Evolutionary conservation across 2,329 filamentous ascomycete genomes (phyloP), one percentile per base, ranked within the genome.

Genomic region (Teratosphaeria zuluensis): DNA sequence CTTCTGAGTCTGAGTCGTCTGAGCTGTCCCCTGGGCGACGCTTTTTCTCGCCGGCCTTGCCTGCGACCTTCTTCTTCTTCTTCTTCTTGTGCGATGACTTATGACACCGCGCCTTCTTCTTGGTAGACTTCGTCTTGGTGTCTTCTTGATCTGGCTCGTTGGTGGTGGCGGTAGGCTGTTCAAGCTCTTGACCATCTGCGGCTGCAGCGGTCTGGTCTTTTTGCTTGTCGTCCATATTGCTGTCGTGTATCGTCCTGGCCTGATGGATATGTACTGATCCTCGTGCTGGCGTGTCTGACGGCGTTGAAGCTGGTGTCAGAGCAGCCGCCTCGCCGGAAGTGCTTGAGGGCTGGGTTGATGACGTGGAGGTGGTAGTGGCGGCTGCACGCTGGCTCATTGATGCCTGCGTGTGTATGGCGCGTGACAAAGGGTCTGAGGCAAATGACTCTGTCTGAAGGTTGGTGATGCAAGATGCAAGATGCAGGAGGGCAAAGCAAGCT

Each of bases 191-290:
- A 30, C 57, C 51, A 30, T 59, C 61, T n/a, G 57, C 33, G 21
- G 59, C 48, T 19, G 60, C 61, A 42, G 62, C 56, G 16, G 62
- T 52, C 30, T 66, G 61, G 32, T 65, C 61, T 21, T 64, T 53
- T 5, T 58, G 51, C 24, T 62, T 66, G 16, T 66, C 66, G 57
- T 67, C 67, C 66, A 68, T 69, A 51, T 60, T 68, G 58, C 32
- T 16, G 35, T 54, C 48, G 28, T 64, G 58, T 33, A 63, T 54
- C 33, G 61, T 60, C 14, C 64, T 63, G 53, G 63, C 60, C 33
- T 60, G 24, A 35, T 56, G 54, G 56, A 62, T 63, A 16, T 59
- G 58, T 16, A 63, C 57, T 19, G 58, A 33, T 12, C 58, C 58
- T 54, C 61, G 60, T 53, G 61, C 56, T 19, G 63, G 60, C 35